Evolutionary conservation across 2,329 filamentous ascomycete genomes (phyloP).

Genomic region (Stemphylium vesicarium): DNA sequence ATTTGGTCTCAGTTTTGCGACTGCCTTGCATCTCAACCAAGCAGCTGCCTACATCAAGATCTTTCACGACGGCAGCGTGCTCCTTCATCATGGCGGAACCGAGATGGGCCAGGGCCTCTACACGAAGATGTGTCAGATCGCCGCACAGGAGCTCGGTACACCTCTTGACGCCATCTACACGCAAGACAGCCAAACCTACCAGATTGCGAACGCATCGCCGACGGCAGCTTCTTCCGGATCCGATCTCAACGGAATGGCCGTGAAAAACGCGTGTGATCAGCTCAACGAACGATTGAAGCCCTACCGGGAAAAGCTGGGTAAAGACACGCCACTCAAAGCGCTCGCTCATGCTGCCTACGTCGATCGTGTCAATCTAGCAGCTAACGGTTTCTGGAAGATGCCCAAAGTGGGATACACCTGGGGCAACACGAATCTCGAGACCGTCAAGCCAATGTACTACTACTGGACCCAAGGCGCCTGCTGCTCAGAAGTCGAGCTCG

Average conservation of each 20-base stretch:
- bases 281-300: slow-evolving; percentile 85
- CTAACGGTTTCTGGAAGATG: slow-evolving; percentile 96
- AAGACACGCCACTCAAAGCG: slow-evolving; percentile 78
- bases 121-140: slow-evolving; percentile 95
- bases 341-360: slow-evolving; percentile 91
- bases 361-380: slow-evolving; percentile 91
- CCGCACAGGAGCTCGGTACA: slow-evolving; percentile 85
- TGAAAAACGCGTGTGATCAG: slow-evolving; percentile 88
- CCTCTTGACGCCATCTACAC: slow-evolving; percentile 84
- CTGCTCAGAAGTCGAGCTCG: slow-evolving; percentile 86
- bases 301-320: slow-evolving; percentile 81
- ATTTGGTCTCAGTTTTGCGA: slow-evolving; percentile 91
- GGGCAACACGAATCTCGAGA: slow-evolving; percentile 58
- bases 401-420: slow-evolving; percentile 94
- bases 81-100: slow-evolving; percentile 92
- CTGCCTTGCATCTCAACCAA: slow-evolving; percentile 92
- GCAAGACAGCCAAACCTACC: slow-evolving; percentile 85
- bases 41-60: slow-evolving; percentile 92
- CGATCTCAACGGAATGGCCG: slow-evolving; percentile 92
- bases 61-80: slow-evolving; percentile 89
- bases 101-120: slow-evolving; percentile 98
- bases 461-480: slow-evolving; percentile 92
- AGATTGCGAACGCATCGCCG: slow-evolving; percentile 85
- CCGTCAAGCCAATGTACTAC: slow-evolving; percentile 78
- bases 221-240: slow-evolving; percentile 93